These are phyloP conservation scores for Byssoonygena ceratinophila DNA, from an alignment of 2,329 filamentous ascomycete species.

Conservation along the genomic window DNA sequence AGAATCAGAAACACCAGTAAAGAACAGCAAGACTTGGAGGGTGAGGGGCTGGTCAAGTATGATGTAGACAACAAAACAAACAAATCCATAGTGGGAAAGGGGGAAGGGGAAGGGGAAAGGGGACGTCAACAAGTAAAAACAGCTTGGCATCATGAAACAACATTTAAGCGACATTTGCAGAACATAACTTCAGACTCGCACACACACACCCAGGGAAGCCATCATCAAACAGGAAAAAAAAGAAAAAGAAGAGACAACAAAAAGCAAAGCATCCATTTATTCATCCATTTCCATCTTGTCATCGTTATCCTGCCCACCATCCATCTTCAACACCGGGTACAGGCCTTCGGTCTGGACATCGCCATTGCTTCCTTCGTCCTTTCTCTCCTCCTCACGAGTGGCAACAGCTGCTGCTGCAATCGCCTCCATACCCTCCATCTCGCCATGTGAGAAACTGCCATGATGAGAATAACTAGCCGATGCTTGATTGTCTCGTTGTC, in stretches of 20 bases:
- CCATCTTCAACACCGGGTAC: slow-evolving; percentile 21
- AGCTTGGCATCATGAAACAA: background rate
- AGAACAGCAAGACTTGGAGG: background rate
- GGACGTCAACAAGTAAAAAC: background rate
- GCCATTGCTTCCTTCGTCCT: background rate
- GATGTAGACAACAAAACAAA: background rate
- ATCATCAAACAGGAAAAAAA: slow-evolving; percentile 13
- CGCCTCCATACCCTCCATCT: slow-evolving; percentile 18
- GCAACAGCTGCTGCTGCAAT: slow-evolving; percentile 22
- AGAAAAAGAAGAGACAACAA: slow-evolving; percentile 10
- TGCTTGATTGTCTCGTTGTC: slow-evolving; percentile 9
- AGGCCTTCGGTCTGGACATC: slow-evolving; percentile 14
- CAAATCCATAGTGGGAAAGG: slow-evolving; percentile 1
- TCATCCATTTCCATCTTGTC: slow-evolving; percentile 31
- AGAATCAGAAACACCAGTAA: background rate
- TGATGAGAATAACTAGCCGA: slow-evolving; percentile 37
- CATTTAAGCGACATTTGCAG: background rate
- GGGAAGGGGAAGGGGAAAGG: slow-evolving; percentile 9
- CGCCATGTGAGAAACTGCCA: slow-evolving; percentile 15
- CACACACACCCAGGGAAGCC: background rate
- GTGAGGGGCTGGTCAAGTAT: background rate
- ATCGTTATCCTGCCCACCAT: slow-evolving; percentile 24
- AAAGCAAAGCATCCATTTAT: slow-evolving; percentile 14
- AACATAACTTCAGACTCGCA: background rate
- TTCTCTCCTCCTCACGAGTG: slow-evolving; percentile 12